phyloP scores from a whole-genome alignment of 306 rosid species.

The Casuarina cunninghamiana region DNA sequence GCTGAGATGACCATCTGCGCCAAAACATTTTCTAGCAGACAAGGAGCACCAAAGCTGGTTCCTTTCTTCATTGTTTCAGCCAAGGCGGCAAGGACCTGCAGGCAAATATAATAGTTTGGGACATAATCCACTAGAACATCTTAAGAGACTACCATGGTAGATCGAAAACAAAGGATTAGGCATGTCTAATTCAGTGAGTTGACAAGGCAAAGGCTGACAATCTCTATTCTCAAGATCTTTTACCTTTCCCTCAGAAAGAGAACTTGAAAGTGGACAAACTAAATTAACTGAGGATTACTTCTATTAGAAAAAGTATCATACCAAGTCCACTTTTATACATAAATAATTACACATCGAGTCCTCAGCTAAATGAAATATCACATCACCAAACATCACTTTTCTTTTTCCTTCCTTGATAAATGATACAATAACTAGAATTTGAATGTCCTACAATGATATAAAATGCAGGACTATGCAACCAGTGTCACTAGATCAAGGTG shows the following conservation, averaged over 20 bases:
- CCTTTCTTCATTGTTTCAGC: conserved; percentile 93
- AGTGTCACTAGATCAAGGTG: background rate
- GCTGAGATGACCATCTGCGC: conserved; percentile 88
- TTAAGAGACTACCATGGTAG: conserved; percentile 1
- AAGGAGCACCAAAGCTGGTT: conserved; percentile 98
- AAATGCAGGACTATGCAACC: background rate
- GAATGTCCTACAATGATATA: background rate
- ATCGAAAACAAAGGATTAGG: conserved; percentile 4
- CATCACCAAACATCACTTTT: background rate
- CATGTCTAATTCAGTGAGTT: background rate
- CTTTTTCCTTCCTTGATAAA: background rate
- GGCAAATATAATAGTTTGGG: conserved; percentile 19
- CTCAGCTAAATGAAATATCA: background rate
- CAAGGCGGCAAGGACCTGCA: conserved; percentile 91
- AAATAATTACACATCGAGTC: background rate
- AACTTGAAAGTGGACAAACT: background rate
- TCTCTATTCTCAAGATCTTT: background rate
- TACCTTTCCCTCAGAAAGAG: background rate
- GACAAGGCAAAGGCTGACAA: background rate
- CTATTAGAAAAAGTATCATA: background rate
- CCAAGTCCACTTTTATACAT: background rate
- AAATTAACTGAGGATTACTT: background rate
- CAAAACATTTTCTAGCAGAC: conserved; percentile 73
- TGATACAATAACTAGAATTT: background rate
- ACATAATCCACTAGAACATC: background rate